Evolutionary conservation across 306 rosid genomes (phyloP), one percentile per base, ranked within the genome.

Genomic region (Prunus dulcis): DNA sequence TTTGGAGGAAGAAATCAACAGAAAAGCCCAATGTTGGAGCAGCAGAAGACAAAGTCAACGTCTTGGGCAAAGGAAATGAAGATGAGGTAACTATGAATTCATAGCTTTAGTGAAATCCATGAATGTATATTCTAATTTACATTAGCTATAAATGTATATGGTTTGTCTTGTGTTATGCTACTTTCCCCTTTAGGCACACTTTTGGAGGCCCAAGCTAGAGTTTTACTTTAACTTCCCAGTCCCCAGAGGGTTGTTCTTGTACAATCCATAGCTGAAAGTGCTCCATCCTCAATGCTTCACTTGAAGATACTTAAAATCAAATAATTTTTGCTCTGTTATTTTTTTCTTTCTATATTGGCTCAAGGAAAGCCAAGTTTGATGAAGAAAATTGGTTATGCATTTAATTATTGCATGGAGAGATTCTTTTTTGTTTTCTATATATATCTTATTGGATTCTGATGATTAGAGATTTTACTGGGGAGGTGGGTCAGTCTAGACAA

Each of bases 1-100:
- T 76, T 71, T 89, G 98, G 98, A 93, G 77, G 84, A 93, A 91
- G 85, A 93, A 88, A 72, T 86, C 96, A 56, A 79, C 90, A 6
- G 98, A 91, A 85, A 93, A 91, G 84, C 70, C 78, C 25, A 64
- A 60, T 76, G 20, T 79, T 76, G 69, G 14, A 10, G 43, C 38
- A 25, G 49, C 86, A 5, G 64, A 76, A 28, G 96, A 93, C 56
- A 85, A 81, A 55, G 55, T 68, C 50, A 80, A 79, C 66, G 76
- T 41, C 63, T 19, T 82, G 82, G 72, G 77, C 19, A 86, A 81
- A 58, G 91, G 79, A 77, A 91, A 86, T 73, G 95, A 83, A 84
- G 84, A 83, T 41, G 93, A 85, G 96, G 98, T 89, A 34, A 3
- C 11, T 2, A 51, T 23, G 7, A 34, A 56, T 52, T 65, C 61